These are phyloP conservation scores for Penicillium atrosanguineum DNA, from an alignment of 495 filamentous ascomycete species.

Conservation along the genomic window DNA sequence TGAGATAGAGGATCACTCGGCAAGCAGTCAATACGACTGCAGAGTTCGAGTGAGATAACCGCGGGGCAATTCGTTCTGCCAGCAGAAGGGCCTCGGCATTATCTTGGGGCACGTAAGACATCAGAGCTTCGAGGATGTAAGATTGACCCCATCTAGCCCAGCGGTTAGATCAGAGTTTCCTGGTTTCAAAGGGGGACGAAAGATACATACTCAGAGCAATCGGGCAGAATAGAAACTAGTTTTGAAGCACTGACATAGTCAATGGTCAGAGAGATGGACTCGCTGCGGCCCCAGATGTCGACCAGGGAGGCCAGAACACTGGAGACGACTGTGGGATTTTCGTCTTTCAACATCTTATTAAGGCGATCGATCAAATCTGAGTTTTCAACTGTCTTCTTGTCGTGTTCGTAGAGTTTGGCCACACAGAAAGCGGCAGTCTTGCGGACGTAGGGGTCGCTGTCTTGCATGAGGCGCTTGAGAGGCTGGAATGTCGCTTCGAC, in stretches of 20 bases:
- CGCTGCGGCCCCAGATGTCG: constrained; percentile 98
- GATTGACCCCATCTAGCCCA: constrained; percentile 91
- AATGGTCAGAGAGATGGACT: constrained; percentile 96
- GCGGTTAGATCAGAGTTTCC: constrained; percentile 22
- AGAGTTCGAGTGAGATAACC: constrained; percentile 93
- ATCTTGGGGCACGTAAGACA: constrained; percentile 97
- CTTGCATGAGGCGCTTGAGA: constrained; percentile 77
- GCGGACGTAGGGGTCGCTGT: constrained; percentile 92
- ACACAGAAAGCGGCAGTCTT: constrained; percentile 97
- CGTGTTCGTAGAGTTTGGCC: constrained; percentile 96
- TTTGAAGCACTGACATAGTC: constrained; percentile 97
- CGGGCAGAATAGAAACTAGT: constrained; percentile 91
- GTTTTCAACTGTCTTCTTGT: constrained; percentile 81
- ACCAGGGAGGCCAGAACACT: constrained; percentile 88
- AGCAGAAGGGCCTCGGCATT: constrained; percentile 80
- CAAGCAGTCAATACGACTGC: constrained; percentile 95
- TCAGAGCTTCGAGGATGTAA: constrained; percentile 96
- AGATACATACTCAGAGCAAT: constrained; percentile 86
- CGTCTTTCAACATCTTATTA: constrained; percentile 86
- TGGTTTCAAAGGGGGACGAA: not conserved
- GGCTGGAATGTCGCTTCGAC: constrained; percentile 86
- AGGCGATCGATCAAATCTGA: constrained; percentile 91
- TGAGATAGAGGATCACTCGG: constrained; percentile 91
- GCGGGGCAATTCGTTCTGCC: constrained; percentile 89
- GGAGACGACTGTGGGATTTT: constrained; percentile 95